A percentile compares a stretch with the other conserved stretches of the same genome.
These are phyloP conservation scores for Butyriboletus loyo DNA, from an alignment of 768 basidiomycete species.

Conservation along the genomic window DNA sequence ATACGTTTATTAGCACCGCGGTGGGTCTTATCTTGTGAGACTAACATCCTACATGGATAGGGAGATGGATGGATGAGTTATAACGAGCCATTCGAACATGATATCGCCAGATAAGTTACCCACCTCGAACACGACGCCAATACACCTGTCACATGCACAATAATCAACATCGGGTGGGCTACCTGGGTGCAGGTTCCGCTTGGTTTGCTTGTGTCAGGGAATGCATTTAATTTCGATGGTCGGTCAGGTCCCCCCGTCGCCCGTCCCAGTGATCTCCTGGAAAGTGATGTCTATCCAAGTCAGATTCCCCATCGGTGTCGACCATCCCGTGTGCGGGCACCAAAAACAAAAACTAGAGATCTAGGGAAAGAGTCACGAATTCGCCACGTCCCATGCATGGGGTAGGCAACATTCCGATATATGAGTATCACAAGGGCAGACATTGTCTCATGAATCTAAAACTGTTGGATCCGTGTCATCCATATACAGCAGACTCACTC, in stretches of 20 bases:
- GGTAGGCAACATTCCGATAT: background rate
- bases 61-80: background rate
- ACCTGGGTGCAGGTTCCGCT: background rate
- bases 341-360: slow-evolving; percentile 2
- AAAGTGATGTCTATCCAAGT: slow-evolving; percentile 10
- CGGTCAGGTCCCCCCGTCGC: background rate
- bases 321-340: slow-evolving; percentile 5
- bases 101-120: background rate
- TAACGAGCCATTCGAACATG: background rate
- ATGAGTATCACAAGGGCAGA: background rate
- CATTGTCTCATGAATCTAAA: slow-evolving; percentile 11
- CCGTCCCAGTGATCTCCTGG: slow-evolving; percentile 3
- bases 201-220: background rate
- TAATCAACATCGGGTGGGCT: background rate
- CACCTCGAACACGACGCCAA: slow-evolving; percentile 10
- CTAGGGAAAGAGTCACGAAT: background rate
- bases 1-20: background rate
- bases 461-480: background rate
- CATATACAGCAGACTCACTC: slow-evolving; percentile 1
- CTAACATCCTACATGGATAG: slow-evolving; percentile 1
- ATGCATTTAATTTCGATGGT: background rate
- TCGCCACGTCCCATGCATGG: background rate
- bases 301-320: background rate
- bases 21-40: slow-evolving; percentile 2
- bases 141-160: background rate